Base-by-base conservation (phyloP, 805 yeast genomes). In the Wickerhamomyces pijperi region DNA sequence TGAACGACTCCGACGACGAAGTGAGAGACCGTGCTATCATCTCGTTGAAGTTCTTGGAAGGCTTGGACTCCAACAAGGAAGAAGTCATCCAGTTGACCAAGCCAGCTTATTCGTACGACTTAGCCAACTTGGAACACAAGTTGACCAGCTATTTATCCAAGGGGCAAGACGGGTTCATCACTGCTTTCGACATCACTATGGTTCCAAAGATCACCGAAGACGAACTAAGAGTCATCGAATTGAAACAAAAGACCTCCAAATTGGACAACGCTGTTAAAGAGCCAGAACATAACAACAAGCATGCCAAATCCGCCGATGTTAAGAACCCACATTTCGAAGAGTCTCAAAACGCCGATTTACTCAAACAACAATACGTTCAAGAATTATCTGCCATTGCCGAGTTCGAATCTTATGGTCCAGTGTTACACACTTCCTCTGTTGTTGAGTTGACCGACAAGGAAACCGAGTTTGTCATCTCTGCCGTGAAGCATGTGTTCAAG, bases 21-120 rank as follows among this genome's bases (percentile, higher is more conserved):
- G 98, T 92, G 28, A 85, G 98, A 68, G 98, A 90, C 59, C 79
- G 98, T 59, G 97, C 98, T 9, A 82, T 94, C 3, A 67, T 90
- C 49, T 80, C 95, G 2, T 70, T 90, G 54, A 72, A 76, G 46
- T 74, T 87, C 44, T 71, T 84, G 45, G 64, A 64, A 25, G 41
- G 44, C 16, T 33, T 48, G 15, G 63, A 63, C 19, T 47, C 59
- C 32, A 57, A 60, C 64, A 12, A 56, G 39, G 51, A 48, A 33
- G 40, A 47, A 15, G 64, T 69, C 20, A 63, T 66, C 31, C 66
- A 65, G 38, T 75, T 81, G 48, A 71, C 88, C 45, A 71, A 78
- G 39, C 82, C 88, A 39, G 74, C 75, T 38, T 68, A 75, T 43
- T 73, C 72, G 44, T 86, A 76, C 59, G 86, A 88, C 48, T 67